Evolutionary conservation across 495 filamentous ascomycete genomes (phyloP), one percentile per base, ranked within the genome.

Genomic region (Aspergillus nanangensis): DNA sequence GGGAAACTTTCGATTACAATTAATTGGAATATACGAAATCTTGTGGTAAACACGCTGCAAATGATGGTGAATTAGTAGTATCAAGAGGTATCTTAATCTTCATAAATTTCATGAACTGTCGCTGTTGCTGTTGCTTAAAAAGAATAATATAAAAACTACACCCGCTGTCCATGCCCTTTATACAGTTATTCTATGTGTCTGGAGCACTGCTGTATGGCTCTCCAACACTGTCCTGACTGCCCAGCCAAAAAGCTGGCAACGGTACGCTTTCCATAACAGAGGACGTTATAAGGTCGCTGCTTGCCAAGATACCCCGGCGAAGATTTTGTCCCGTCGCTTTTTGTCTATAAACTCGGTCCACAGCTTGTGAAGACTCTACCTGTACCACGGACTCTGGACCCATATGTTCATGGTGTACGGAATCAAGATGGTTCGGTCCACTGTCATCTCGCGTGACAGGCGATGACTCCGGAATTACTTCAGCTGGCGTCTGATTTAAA

Each of bases 231-330:
- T 72, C 71, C 49, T 74, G 67, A 50, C 67, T 74, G 11, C 58
- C 55, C 58, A 63, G 56, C 58, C 65, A 66, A 18, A 71, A 68
- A 3, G 56, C 52, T 1, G 71, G 71, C 11, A 71, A 24, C 2
- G 71, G 67, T 17, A 74, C 51, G 46, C 71, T 74, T 36, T 74
- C 71, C 71, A 74, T 72, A 4, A 74, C 60, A 41, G 69, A 72
- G 7, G 69, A 71, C 1, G 69, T 67, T 11, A 74, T 54, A 38
- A 72, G 54, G 31, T 72, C 66, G 46, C 62, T 69, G n/a, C 58
- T 51, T 14, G 63, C 58, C 10, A 72, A 31, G 8, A 71, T 39
- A 7, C 49, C 50, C n/a, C 48, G 41, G 11, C 48, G 46, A 8
- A 52, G 49, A 14, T 55, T 33, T 31, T 50, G 32, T 8, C 43